Evolutionary conservation across 495 filamentous ascomycete species (phyloP).

Genomic region (Penicillium tannophilum): DNA sequence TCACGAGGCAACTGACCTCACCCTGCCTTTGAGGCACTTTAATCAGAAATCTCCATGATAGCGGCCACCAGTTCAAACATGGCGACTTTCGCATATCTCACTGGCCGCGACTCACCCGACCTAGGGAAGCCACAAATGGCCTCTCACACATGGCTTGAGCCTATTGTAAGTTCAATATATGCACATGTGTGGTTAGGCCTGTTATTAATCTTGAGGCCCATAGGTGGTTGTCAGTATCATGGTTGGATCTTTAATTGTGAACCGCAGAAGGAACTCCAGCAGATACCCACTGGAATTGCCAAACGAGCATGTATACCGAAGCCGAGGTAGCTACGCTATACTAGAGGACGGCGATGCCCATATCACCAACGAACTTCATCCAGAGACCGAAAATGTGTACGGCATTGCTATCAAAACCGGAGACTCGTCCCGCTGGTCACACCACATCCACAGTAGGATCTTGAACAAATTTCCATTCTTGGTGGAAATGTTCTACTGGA

Average conservation of each 20-base stretch:
- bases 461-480: constrained; percentile 52
- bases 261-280: constrained; percentile 28
- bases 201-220: constrained; percentile 2
- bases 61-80: no score
- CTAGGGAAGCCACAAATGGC: constrained; percentile 37
- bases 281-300: constrained; percentile 19
- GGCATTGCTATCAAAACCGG: constrained; percentile 53
- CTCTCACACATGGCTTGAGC: constrained; percentile 57
- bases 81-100: constrained; percentile 3
- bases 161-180: constrained; percentile 47
- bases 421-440: constrained; percentile 59
- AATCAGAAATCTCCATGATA: no score
- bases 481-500: constrained; percentile 75
- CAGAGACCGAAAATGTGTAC: constrained; percentile 37
- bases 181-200: neutral
- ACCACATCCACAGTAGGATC: constrained; percentile 58
- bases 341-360: constrained; percentile 30
- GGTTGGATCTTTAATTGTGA: constrained; percentile 56
- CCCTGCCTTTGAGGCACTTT: no score
- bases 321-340: constrained; percentile 34
- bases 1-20: no score
- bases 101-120: constrained; percentile 17
- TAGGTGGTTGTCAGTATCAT: constrained; percentile 63
- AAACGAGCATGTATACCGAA: constrained; percentile 30
- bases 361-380: constrained; percentile 20